phyloP scores from a whole-genome alignment of 2,329 filamentous ascomycete species.

The Lachnellula suecica region DNA sequence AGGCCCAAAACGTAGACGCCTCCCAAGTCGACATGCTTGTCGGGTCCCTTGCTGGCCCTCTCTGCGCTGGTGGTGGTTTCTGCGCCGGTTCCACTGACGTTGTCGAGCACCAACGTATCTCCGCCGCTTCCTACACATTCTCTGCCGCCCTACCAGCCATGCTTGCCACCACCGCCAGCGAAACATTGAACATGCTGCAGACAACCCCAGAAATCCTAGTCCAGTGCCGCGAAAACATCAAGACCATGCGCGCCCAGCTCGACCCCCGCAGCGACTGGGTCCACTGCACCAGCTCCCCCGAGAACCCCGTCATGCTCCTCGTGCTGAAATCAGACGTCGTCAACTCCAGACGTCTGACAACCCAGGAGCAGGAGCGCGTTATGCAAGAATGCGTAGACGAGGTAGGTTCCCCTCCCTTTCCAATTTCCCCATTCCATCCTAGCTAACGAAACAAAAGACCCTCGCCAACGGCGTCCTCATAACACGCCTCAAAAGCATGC shows the following conservation, averaged over 20 bases:
- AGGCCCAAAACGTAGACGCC: slow-evolving; percentile 94
- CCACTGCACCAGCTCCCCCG: slow-evolving; percentile 71
- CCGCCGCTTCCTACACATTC: slow-evolving; percentile 89
- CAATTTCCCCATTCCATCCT: background rate
- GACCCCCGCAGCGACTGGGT: slow-evolving; percentile 96
- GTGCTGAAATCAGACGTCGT: slow-evolving; percentile 83
- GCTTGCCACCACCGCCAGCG: slow-evolving; percentile 91
- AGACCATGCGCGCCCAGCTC: slow-evolving; percentile 79
- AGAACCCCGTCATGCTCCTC: slow-evolving; percentile 86
- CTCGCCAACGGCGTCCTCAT: slow-evolving; percentile 88
- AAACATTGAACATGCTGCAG: slow-evolving; percentile 83
- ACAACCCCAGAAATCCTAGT: slow-evolving; percentile 79
- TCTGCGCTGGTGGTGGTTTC: slow-evolving; percentile 93
- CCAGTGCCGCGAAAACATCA: slow-evolving; percentile 82
- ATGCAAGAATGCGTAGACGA: slow-evolving; percentile 95
- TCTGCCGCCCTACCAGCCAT: slow-evolving; percentile 93
- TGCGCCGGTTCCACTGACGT: slow-evolving; percentile 90
- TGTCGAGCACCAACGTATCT: slow-evolving; percentile 93
- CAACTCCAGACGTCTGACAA: slow-evolving; percentile 62
- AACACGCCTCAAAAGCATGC: slow-evolving; percentile 78
- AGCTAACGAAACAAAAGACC: slow-evolving; percentile 49
- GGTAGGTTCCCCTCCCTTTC: slow-evolving; percentile 50
- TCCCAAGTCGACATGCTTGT: slow-evolving; percentile 96
- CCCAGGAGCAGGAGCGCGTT: slow-evolving; percentile 79
- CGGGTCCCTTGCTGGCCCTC: slow-evolving; percentile 83